These are phyloP conservation scores for Raddia distichophylla DNA, from an alignment of 176 grass and related monocot species.

Conservation along the genomic window DNA sequence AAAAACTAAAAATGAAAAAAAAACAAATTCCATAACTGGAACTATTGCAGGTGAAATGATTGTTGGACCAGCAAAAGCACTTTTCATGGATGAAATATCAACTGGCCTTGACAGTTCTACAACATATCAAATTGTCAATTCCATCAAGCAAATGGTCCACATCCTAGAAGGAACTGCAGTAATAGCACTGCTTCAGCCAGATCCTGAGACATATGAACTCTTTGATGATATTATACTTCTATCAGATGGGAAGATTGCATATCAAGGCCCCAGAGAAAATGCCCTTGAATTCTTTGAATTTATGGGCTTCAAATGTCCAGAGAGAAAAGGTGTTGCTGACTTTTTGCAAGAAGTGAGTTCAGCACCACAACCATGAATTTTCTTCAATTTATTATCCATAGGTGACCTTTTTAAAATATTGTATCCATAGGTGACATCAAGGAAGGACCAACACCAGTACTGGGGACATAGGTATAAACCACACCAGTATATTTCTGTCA, in stretches of 20 bases:
- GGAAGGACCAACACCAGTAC: background rate
- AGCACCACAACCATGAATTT: background rate
- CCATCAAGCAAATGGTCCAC: background rate
- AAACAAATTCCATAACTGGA: too few relatives aligned
- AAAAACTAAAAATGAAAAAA: too few relatives aligned
- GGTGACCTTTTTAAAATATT: background rate
- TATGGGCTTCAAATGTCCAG: background rate
- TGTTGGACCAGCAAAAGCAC: too few relatives aligned
- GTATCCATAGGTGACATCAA: background rate
- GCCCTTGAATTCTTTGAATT: background rate
- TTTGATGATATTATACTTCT: background rate
- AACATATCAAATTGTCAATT: background rate
- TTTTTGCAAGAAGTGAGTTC: background rate
- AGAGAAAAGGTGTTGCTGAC: background rate
- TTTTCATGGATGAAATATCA: too few relatives aligned
- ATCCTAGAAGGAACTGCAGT: background rate
- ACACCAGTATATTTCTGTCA: background rate
- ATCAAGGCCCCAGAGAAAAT: background rate
- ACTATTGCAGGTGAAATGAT: too few relatives aligned
- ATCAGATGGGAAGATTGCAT: background rate
- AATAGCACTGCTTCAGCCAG: background rate
- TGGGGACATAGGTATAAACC: background rate
- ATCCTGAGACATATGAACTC: background rate
- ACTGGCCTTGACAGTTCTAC: too few relatives aligned
- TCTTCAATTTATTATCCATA: background rate